Base-by-base conservation (phyloP, 2,329 filamentous ascomycete species). In the Fusarium marasasianum region DNA sequence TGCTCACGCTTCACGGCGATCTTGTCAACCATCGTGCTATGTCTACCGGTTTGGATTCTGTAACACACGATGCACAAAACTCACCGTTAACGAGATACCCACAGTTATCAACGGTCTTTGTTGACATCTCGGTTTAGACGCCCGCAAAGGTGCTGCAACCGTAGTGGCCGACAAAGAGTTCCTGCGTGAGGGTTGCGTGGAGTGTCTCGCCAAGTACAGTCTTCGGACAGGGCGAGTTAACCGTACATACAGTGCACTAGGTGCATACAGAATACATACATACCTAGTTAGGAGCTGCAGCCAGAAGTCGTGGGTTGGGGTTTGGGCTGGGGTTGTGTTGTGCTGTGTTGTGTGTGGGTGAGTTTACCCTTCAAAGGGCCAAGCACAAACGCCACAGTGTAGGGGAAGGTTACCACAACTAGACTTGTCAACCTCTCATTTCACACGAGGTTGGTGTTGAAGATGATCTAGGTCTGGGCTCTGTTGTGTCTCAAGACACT, bases 161-260 rank as follows among this genome's bases (percentile, higher is more conserved):
- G 67, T 47, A 51, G 43, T 57, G 59, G 53, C 55, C 61, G 61
- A 65, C 55, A 69, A 73, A 64, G 60, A 77, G 74, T 72, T 76
- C 73, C 73, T 76, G 71, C 68, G 74, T 72, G 45, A 74, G 53
- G 71, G 73, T 57, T 74, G 74, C 71, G 68, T 76, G 68, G 68
- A 74, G 63, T 63, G 48, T 72, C 59, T 67, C 43, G 66, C 71
- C 58, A 63, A 72, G 69, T 37, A 69, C 50, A 43, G 47, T 51
- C 48, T 55, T 71, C 66, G 71, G 67, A 41, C 71, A 72, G 47
- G 53, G 67, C 67, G 72, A 74, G 43, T 61, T 65, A 57, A 45
- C 55, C 33, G 26, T 26, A 47, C 35, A 47, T 66, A 64, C 62
- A 67, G 41, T 66, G 59, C 41, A 66, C n/a, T 29, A 31, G 63